Percentiles rank a stretch among this genome's conserved stretches.
Evolutionary conservation across 148 eudicot species (phyloP).

Genomic region (Rhododendron williamsianum): DNA sequence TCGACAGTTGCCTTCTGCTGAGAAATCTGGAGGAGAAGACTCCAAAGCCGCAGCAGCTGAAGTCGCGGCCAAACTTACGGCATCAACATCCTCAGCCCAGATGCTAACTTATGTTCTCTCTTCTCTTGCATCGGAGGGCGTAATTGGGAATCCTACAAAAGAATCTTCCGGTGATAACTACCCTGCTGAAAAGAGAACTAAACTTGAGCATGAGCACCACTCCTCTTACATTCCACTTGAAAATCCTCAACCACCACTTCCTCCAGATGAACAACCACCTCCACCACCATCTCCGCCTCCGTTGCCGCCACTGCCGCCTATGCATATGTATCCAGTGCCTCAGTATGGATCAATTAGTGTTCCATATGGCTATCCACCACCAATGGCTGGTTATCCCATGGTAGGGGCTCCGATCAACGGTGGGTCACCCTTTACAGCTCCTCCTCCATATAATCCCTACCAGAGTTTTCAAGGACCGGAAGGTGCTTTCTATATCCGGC

Average conservation of each 20-base stretch:
- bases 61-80: slow-evolving; percentile 82
- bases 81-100: slow-evolving; percentile 80
- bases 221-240: slow-evolving; percentile 27
- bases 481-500: slow-evolving; percentile 53
- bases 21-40: slow-evolving; percentile 47
- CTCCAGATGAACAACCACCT: slow-evolving; percentile 46
- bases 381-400: slow-evolving; percentile 36
- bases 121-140: slow-evolving; percentile 75
- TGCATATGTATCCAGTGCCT: slow-evolving; percentile 55
- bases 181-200: slow-evolving; percentile 58
- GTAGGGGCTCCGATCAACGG: slow-evolving; percentile 37
- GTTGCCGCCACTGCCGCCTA: slow-evolving; percentile 54
- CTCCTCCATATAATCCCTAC: slow-evolving; percentile 41
- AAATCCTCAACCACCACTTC: slow-evolving; percentile 35
- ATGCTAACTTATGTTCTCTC: slow-evolving; percentile 80
- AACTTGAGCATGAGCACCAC: slow-evolving; percentile 39
- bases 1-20: slow-evolving; percentile 36
- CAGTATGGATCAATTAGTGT: slow-evolving; percentile 41
- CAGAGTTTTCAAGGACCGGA: slow-evolving; percentile 53
- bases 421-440: slow-evolving; percentile 31
- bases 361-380: slow-evolving; percentile 39
- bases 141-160: slow-evolving; percentile 35
- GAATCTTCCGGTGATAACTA: slow-evolving; percentile 37
- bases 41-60: slow-evolving; percentile 78
- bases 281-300: slow-evolving; percentile 71